Evolutionary conservation across 176 grass and related monocot genomes (phyloP).

Genomic region (Eremochloa ophiuroides): DNA sequence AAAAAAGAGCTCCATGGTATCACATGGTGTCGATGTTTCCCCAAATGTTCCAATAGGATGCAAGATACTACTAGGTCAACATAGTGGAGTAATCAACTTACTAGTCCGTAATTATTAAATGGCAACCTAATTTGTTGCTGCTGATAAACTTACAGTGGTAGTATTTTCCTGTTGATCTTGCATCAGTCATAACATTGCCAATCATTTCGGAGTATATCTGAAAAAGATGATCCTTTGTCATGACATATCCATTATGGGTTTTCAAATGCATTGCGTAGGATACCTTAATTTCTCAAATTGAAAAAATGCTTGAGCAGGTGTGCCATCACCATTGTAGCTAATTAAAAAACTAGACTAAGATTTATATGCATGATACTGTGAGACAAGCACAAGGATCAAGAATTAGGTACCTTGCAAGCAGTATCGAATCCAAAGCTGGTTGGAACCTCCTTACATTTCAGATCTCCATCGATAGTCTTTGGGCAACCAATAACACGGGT

Average conservation of each 20-base stretch:
- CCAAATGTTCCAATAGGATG: not conserved
- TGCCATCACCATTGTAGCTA: not conserved
- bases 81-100: not conserved
- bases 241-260: not conserved
- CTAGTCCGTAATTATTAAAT: not conserved
- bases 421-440: slow-evolving; percentile 99
- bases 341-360: not conserved
- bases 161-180: slow-evolving; percentile 95
- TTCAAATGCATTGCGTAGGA: not conserved
- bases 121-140: not conserved
- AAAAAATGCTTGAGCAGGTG: not conserved
- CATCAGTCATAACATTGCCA: slow-evolving; percentile 99
- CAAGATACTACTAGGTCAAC: not conserved
- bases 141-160: slow-evolving; percentile 88
- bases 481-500: slow-evolving; percentile 94
- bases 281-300: not conserved
- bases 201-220: slow-evolving; percentile 99
- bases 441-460: slow-evolving; percentile 97
- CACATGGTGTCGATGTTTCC: not conserved
- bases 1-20: not conserved
- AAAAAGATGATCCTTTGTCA: slow-evolving; percentile 10
- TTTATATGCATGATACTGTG: not conserved
- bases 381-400: not conserved
- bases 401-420: slow-evolving; percentile 77
- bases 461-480: slow-evolving; percentile 97